Base-by-base conservation (phyloP, 148 eudicot genomes). In the Diospyros lotus region DNA sequence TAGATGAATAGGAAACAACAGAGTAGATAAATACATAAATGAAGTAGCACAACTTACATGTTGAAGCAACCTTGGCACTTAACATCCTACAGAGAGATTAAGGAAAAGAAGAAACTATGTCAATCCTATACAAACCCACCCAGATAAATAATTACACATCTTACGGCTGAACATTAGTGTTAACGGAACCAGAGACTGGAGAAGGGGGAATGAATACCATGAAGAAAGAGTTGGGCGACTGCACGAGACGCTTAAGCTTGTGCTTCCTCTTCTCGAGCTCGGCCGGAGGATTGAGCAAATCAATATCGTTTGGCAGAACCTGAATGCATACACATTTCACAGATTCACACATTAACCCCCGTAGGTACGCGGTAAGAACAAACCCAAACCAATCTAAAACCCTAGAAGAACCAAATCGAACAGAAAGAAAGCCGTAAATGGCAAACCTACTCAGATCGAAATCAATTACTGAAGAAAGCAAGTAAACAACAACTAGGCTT, bases 221-320 rank as follows among this genome's bases (percentile, higher is more conserved):
- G 76, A 78, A 78, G 72, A 78, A 78, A 1, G 80, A 78, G 76
- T 78, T 78, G 8, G 80, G 80, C 2, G 80, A 78, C 71, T 71
- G 80, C 10, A 78, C 76, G 2, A 78, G 69, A 64, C 80, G 80
- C 76, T 78, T 78, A 12, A 78, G 76, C 71, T 78, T 78, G 66
- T 78, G 80, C 76, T 78, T 78, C 65, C 45, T 78, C 80, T 78
- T 78, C 76, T 78, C 80, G 40, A 78, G 44, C 58, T 78, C 80
- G 13, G 76, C 71, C 42, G 80, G 80, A 17, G 80, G 80, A 50
- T 78, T 71, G 13, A 78, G 50, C 71, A 78, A 38, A 72, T 78
- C 80, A 46, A 78, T 50, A 65, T 78, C 80, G 44, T 78, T 78
- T 14, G 80, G 76, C 2, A 78, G 65, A 17, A 71, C 80, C 80